Base-by-base conservation (phyloP, 257 asterid species). In the Solanum megistacrolobum region DNA sequence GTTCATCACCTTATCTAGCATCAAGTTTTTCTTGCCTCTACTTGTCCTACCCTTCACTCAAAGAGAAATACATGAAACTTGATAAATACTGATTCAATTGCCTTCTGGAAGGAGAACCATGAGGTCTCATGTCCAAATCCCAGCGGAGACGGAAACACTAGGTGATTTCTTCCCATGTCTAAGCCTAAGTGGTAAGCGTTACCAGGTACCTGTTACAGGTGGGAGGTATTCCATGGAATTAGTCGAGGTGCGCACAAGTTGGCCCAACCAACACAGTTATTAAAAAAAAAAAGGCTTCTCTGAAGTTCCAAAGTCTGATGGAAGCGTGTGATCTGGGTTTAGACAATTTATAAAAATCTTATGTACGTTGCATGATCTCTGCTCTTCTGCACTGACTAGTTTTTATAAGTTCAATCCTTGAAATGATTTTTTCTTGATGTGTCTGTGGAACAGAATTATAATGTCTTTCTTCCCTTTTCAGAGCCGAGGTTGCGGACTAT, bases 401-500 rank as follows among this genome's bases (percentile, higher is more conserved):
- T 79, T 79, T 27, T 27, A 27, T 43, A 8, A 3, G 25, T 10
- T 79, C 66, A 43, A 39, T 43, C 27, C 39, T 79, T 27, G 16
- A 79, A 79, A 7, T 43, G 39, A 79, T 31, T 43, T 29, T 43
- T 43, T 46, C 18, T 81, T 48, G 66, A 81, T 46, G 41, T 81
- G 25, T 29, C 25, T 18, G 60, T 48, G 83, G 11, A 46, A 9
- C 27, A 46, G 18, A 31, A 48, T 89, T 82, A 76, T 88, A 84
- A 41, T 60, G 38, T 6, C 60, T 86, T 82, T 89, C 86, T 88
- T 38, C 31, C 66, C 41, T 46, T 88, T 89, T 68, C 94, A 95
- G 98, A 95, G 96, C 90, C 98, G 99, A 31, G 99, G 99, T 86
- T 96, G 99, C 91, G 98, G 90, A 46, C 89, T 96, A 79, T 87